These are phyloP conservation scores for Rhodotorula sp. DNA, from an alignment of 1,284 basidiomycete species.

Conservation along the genomic window DNA sequence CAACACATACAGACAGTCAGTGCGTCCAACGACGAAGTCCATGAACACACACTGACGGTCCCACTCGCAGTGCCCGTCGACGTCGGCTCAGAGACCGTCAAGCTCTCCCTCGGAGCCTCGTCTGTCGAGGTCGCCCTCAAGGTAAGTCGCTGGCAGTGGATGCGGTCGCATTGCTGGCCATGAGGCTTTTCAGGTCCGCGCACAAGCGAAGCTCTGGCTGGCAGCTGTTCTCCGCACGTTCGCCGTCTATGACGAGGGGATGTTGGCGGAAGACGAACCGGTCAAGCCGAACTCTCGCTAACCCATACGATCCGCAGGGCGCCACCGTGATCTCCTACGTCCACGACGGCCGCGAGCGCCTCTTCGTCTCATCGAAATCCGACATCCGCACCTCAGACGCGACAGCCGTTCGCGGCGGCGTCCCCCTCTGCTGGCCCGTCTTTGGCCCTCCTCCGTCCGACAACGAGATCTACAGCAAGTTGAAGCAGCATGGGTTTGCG, in stretches of 20 bases:
- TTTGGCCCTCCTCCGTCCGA: slow-evolving; percentile 43
- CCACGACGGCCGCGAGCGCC: slow-evolving; percentile 35
- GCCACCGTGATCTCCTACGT: slow-evolving; percentile 42
- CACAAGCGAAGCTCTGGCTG: background rate
- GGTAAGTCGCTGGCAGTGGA: background rate
- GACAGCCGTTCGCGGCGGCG: slow-evolving; percentile 43
- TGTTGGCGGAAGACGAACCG: no score
- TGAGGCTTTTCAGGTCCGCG: background rate
- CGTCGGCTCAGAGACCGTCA: background rate
- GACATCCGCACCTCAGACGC: slow-evolving; percentile 25
- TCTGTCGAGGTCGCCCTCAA: slow-evolving; percentile 22
- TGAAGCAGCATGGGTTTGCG: slow-evolving; percentile 47
- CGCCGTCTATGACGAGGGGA: background rate
- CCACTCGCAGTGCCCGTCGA: slow-evolving; percentile 4
- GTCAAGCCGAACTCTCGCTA: background rate
- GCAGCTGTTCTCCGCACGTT: background rate
- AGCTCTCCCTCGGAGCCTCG: slow-evolving; percentile 18
- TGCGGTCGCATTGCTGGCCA: background rate
- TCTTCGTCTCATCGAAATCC: slow-evolving; percentile 42
- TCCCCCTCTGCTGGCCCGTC: slow-evolving; percentile 44
- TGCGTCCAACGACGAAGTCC: no score
- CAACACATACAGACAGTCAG: background rate
- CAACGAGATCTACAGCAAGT: slow-evolving; percentile 38
- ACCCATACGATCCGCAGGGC: slow-evolving; percentile 18
- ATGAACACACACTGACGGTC: background rate